Conservation (phyloP, 805 yeast species). For the Henningerozyma blattae region DNA sequence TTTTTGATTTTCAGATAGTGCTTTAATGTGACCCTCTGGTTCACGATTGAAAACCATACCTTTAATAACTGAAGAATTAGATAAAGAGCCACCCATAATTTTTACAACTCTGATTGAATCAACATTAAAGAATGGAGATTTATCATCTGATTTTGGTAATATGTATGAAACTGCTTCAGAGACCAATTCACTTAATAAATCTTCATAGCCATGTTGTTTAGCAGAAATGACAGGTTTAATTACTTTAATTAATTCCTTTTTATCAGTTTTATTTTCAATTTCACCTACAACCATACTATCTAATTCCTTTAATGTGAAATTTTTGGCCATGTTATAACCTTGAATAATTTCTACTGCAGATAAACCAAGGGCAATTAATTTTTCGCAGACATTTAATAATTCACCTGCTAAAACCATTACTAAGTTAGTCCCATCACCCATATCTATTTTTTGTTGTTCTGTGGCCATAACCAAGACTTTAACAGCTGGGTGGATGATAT, state of each 20-base stretch:
- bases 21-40: slow-evolving; percentile 85
- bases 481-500: slow-evolving; percentile 95
- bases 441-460: slow-evolving; percentile 91
- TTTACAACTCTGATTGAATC: slow-evolving; percentile 93
- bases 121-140: slow-evolving; percentile 51
- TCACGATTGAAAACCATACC: slow-evolving; percentile 98
- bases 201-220: slow-evolving; percentile 86
- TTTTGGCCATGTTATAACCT: slow-evolving; percentile 84
- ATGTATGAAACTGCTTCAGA: slow-evolving; percentile 76
- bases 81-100: slow-evolving; percentile 83
- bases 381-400: slow-evolving; percentile 74
- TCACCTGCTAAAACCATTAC: slow-evolving; percentile 92
- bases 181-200: slow-evolving; percentile 60
- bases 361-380: slow-evolving; percentile 70
- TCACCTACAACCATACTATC: slow-evolving; percentile 52
- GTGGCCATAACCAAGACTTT: slow-evolving; percentile 92
- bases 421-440: slow-evolving; percentile 93
- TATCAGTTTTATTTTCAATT: slow-evolving; percentile 34
- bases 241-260: slow-evolving; percentile 52
- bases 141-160: slow-evolving; percentile 34
- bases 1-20: slow-evolving; percentile 33
- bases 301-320: slow-evolving; percentile 55
- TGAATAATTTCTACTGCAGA: slow-evolving; percentile 87
- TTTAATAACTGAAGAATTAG: slow-evolving; percentile 66
- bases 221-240: slow-evolving; percentile 84